Percentiles rank a stretch among this genome's conserved stretches.
Conservation (phyloP, 306 rosid species). For the cucumber (Cucumis sativus) region DNA sequence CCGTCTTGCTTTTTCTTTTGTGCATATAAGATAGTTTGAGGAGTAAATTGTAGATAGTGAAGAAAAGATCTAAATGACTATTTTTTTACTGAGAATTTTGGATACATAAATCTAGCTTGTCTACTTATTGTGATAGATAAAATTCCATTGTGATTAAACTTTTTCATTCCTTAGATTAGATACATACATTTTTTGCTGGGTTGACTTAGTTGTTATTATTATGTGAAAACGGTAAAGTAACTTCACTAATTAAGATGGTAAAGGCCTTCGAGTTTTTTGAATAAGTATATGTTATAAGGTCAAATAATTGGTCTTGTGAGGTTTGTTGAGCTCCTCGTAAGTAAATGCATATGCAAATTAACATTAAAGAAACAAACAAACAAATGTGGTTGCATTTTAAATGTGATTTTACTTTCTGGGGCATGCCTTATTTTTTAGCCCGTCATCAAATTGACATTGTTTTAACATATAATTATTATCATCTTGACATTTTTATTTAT, state of each 20-base stretch:
- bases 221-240: no score
- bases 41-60: background rate
- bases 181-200: background rate
- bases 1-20: background rate
- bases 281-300: background rate
- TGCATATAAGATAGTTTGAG: background rate
- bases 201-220: background rate
- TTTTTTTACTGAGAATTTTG: background rate
- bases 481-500: background rate
- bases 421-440: background rate
- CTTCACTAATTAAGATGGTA: no score
- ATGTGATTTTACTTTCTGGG: background rate
- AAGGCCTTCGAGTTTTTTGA: no score
- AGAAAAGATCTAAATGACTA: background rate
- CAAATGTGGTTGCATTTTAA: background rate
- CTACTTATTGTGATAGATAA: background rate
- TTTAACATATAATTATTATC: background rate
- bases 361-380: no score
- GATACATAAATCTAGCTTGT: background rate
- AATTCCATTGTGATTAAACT: background rate
- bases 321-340: background rate
- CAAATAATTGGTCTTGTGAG: background rate
- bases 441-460: background rate
- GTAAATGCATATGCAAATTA: background rate
- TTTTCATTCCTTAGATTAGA: background rate